phyloP scores from a whole-genome alignment of 2,329 filamentous ascomycete species.

The Paecilomyces fulvus region DNA sequence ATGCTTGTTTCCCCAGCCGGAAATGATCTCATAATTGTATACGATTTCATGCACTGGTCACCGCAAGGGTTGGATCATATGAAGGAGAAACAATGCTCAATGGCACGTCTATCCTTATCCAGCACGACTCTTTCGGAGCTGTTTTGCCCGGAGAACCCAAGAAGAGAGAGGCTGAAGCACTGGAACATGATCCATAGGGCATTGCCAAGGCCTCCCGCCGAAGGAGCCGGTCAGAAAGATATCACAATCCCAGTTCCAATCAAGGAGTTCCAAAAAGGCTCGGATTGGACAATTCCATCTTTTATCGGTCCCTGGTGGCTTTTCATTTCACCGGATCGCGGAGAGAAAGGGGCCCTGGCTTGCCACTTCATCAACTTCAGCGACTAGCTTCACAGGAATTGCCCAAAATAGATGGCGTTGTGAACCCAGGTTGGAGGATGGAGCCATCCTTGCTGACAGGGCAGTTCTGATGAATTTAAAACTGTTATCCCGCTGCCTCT shows the following conservation, averaged over 20 bases:
- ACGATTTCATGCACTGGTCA: not conserved
- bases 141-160: not conserved
- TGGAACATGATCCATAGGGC: not conserved
- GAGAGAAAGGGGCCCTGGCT: not conserved
- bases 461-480: not conserved
- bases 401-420: not conserved
- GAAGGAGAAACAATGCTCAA: not conserved
- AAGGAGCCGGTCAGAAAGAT: not conserved
- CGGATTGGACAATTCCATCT: not conserved
- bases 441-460: not conserved
- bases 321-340: not conserved
- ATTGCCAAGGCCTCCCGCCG: not conserved
- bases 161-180: not conserved
- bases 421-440: not conserved
- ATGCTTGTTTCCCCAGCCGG: not conserved
- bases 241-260: not conserved
- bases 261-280: not conserved
- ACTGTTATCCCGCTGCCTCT: not conserved
- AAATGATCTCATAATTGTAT: not conserved
- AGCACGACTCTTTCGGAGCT: not conserved
- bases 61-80: not conserved
- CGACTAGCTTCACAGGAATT: not conserved
- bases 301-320: not conserved
- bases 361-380: not conserved
- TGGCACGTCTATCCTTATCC: not conserved